A percentile compares a stretch with the other conserved stretches of the same genome.
These are phyloP conservation scores for Besnoitia besnoiti DNA, from an alignment of 169 alveolate genomes.

Conservation along the genomic window DNA sequence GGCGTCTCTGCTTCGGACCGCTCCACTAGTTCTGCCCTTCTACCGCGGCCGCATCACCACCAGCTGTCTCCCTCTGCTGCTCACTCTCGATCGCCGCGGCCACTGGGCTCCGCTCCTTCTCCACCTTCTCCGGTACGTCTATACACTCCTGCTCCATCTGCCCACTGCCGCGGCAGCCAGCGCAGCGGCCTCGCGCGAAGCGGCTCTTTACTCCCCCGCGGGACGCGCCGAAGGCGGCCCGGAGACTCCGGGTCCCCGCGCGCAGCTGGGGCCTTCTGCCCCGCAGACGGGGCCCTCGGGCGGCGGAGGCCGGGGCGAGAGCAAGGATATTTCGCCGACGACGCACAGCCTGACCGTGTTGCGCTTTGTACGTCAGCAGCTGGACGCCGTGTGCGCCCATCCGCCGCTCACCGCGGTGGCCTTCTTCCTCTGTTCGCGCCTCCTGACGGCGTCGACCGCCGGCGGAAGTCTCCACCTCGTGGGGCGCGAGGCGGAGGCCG, in stretches of 20 bases:
- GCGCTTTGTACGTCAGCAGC: constrained; percentile 29
- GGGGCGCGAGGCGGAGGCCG: constrained; percentile 34
- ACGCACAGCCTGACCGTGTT: constrained; percentile 21
- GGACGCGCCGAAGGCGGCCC: neutral
- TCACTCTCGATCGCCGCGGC: neutral
- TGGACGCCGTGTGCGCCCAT: constrained; percentile 1
- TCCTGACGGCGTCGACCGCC: neutral
- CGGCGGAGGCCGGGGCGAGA: neutral
- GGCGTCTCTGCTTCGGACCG: neutral
- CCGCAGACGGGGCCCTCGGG: neutral
- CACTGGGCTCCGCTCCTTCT: constrained; percentile 17
- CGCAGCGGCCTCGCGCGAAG: constrained; percentile 20
- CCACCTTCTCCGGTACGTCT: constrained; percentile 14
- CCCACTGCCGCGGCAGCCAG: constrained; percentile 17
- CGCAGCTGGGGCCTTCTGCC: neutral
- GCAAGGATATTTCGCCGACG: constrained; percentile 3
- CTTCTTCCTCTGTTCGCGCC: constrained; percentile 12
- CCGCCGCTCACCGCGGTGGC: constrained; percentile 20
- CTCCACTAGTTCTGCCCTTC: neutral
- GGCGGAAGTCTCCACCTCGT: constrained; percentile 31
- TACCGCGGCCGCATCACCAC: neutral
- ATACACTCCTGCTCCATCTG: constrained; percentile 20
- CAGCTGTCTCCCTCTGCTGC: neutral
- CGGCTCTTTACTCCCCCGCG: neutral
- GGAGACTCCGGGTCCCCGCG: neutral